A percentile compares a stretch with the other conserved stretches of the same genome.
Conservation (phyloP, 495 filamentous ascomycete species). For the Parmelia sp. region DNA sequence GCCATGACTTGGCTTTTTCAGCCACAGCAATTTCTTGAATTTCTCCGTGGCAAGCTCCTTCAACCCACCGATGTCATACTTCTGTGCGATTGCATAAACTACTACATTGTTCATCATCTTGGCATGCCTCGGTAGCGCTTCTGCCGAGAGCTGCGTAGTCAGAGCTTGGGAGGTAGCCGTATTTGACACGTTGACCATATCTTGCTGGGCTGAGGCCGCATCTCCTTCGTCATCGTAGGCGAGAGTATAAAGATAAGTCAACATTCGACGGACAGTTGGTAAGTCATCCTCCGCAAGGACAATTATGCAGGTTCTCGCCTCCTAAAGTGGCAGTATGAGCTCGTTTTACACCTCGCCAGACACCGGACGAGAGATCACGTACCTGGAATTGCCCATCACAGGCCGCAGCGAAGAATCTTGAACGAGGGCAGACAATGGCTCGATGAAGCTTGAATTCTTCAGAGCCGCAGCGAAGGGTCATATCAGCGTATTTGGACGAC, state of each 20-base stretch:
- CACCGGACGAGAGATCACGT: neutral
- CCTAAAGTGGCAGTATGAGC: neutral
- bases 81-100: constrained; percentile 13
- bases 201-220: neutral
- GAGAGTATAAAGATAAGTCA: constrained; percentile 12
- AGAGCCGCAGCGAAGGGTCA: constrained; percentile 30
- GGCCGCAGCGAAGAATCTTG: constrained; percentile 29
- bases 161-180: neutral
- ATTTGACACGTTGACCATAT: neutral
- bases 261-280: constrained; percentile 10
- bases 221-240: constrained; percentile 8
- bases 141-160: neutral
- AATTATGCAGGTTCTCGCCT: constrained; percentile 1
- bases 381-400: constrained; percentile 31
- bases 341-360: neutral
- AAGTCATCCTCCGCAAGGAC: constrained; percentile 11
- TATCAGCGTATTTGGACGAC: constrained; percentile 27
- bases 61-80: constrained; percentile 6
- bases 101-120: constrained; percentile 12
- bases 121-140: neutral
- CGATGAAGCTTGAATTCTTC: constrained; percentile 34
- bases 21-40: neutral
- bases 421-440: constrained; percentile 33
- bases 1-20: neutral
- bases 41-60: constrained; percentile 1